These are phyloP conservation scores for Hirsutella minnesotensis DNA, from an alignment of 2,329 filamentous ascomycete genomes.

Conservation along the genomic window DNA sequence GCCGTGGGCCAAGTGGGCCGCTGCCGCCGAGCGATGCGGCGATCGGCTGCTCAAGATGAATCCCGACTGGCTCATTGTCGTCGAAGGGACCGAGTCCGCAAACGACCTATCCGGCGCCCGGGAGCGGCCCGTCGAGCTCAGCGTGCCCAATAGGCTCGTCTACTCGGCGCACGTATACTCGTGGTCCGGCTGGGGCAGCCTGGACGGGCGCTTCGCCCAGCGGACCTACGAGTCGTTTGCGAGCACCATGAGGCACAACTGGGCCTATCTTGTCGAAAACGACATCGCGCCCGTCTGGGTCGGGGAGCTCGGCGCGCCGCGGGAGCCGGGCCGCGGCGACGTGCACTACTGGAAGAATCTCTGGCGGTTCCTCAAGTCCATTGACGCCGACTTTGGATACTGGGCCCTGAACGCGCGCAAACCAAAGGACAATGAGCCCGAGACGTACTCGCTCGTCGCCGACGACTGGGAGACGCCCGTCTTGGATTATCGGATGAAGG, in stretches of 20 bases:
- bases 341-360: constrained; percentile 55
- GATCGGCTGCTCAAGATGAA: constrained; percentile 49
- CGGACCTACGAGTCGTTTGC: constrained; percentile 52
- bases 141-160: constrained; percentile 43
- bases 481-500: constrained; percentile 50
- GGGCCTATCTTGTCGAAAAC: constrained; percentile 47
- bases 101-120: constrained; percentile 50
- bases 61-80: constrained; percentile 52
- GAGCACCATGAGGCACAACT: constrained; percentile 50
- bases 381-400: constrained; percentile 57
- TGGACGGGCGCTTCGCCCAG: constrained; percentile 46
- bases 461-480: constrained; percentile 55
- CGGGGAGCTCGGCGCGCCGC: constrained; percentile 52
- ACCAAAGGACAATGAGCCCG: constrained; percentile 40
- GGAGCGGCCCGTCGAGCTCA: constrained; percentile 43
- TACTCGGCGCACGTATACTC: constrained; percentile 59
- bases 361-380: constrained; percentile 41
- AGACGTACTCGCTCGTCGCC: constrained; percentile 49
- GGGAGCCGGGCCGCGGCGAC: constrained; percentile 40
- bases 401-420: constrained; percentile 61
- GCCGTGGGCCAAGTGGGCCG: constrained; percentile 52
- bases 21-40: constrained; percentile 50
- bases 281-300: constrained; percentile 50
- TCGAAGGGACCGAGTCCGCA: constrained; percentile 55
- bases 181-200: constrained; percentile 59